phyloP scores from a whole-genome alignment of 2,329 filamentous ascomycete genomes.

The Xylaria sp. region DNA sequence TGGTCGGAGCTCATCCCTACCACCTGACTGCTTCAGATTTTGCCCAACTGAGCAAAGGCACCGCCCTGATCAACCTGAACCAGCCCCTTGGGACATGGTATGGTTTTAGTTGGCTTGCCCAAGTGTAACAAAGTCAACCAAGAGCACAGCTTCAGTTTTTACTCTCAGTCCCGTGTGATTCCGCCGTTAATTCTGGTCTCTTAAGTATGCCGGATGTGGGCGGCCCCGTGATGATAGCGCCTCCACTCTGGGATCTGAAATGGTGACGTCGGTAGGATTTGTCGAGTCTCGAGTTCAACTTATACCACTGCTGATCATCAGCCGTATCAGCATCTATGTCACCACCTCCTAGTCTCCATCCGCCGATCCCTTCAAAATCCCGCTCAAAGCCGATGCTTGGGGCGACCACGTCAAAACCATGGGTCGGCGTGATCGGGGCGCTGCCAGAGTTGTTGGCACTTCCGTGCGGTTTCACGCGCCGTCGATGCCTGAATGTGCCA shows the following conservation, averaged over 20 bases:
- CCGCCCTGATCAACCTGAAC: constrained; percentile 35
- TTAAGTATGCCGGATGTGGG: constrained; percentile 18
- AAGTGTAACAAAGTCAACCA: constrained; percentile 45
- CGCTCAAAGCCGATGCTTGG: constrained; percentile 47
- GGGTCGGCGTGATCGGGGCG: constrained; percentile 24
- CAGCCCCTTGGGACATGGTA: constrained; percentile 25
- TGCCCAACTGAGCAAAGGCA: constrained; percentile 33
- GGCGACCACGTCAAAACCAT: constrained; percentile 29
- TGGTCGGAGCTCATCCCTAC: constrained; percentile 1
- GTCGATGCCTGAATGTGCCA: constrained; percentile 10
- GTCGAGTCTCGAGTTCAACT: constrained; percentile 31
- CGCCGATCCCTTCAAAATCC: constrained; percentile 56
- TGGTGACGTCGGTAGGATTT: constrained; percentile 29
- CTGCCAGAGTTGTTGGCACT: constrained; percentile 20
- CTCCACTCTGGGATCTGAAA: constrained; percentile 30
- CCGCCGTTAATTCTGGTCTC: constrained; percentile 19
- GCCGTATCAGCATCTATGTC: constrained; percentile 25
- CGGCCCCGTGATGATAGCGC: constrained; percentile 21
- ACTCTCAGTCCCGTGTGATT: constrained; percentile 30
- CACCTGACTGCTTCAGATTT: constrained; percentile 13
- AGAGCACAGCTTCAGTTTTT: constrained; percentile 28
- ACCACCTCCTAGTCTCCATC: constrained; percentile 43
- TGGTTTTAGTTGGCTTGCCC: constrained; percentile 44
- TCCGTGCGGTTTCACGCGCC: constrained; percentile 21
- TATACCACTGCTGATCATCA: constrained; percentile 38